Conservation (phyloP, 768 basidiomycete genomes). For the Boletus sp. region DNA sequence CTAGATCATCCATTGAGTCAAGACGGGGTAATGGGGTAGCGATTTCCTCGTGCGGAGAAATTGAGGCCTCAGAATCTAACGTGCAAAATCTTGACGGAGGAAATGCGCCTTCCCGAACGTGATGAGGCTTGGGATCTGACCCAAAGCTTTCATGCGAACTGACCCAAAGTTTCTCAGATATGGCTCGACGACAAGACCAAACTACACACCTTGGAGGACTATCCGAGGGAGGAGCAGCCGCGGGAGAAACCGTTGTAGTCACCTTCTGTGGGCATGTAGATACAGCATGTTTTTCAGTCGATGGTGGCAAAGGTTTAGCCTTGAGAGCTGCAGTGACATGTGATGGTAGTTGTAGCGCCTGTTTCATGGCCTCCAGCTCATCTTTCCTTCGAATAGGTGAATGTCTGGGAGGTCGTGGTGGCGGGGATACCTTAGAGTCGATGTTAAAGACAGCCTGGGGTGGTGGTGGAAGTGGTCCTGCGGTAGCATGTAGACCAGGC, state of each 20-base stretch:
- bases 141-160: conserved; percentile 27
- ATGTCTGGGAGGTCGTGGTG: conserved; percentile 61
- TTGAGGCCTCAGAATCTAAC: conserved; percentile 17
- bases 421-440: conserved; percentile 46
- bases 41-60: conserved; percentile 19
- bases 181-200: neutral
- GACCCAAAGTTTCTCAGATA: neutral
- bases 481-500: conserved; percentile 67
- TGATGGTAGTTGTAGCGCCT: conserved; percentile 56
- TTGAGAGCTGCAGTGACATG: conserved; percentile 48
- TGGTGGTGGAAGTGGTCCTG: conserved; percentile 71
- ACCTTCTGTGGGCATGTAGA: conserved; percentile 32
- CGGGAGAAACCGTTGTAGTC: neutral
- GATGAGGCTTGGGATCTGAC: conserved; percentile 22
- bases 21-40: conserved; percentile 22
- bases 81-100: conserved; percentile 42
- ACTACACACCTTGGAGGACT: conserved; percentile 21
- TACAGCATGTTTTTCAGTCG: conserved; percentile 15
- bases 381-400: conserved; percentile 50
- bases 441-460: conserved; percentile 56
- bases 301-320: conserved; percentile 19
- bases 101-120: conserved; percentile 66
- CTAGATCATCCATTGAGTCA: conserved; percentile 38
- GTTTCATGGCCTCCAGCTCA: conserved; percentile 58
- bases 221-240: conserved; percentile 1